These are phyloP conservation scores for Trypanosoma avium DNA, from an alignment of 208 protist genomes.

Conservation along the genomic window DNA sequence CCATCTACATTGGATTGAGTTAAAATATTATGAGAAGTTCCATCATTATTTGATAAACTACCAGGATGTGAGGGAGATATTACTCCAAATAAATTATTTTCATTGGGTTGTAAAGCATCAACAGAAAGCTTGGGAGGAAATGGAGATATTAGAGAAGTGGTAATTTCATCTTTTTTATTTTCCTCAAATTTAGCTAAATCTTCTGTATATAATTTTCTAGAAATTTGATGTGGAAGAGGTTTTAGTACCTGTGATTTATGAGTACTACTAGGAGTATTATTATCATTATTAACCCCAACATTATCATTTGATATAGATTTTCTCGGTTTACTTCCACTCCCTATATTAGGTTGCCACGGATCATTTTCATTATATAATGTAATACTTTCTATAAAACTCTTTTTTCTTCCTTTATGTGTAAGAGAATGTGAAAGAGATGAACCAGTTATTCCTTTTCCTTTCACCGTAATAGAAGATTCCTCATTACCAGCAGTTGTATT, in stretches of 20 bases:
- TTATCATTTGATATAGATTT: no score
- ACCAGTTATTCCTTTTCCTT: no score
- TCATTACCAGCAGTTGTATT: no score
- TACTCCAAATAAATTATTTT: neutral
- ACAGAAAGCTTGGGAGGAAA: conserved; percentile 1
- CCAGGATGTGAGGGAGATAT: neutral
- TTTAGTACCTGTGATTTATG: neutral
- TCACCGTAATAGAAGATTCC: no score
- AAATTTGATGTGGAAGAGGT: conserved; percentile 8
- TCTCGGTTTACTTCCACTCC: neutral
- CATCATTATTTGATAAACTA: no score
- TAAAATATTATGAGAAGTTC: no score
- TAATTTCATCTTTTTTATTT: neutral
- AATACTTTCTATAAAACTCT: conserved; percentile 25
- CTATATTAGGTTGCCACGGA: neutral
- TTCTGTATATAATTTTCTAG: neutral
- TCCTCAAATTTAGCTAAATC: conserved; percentile 9
- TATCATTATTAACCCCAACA: no score
- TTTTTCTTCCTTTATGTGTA: no score
- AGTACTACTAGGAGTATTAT: no score
- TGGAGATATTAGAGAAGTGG: neutral
- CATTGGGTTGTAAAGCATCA: neutral
- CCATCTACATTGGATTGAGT: neutral
- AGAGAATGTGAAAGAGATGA: no score
- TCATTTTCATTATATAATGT: conserved; percentile 13